Conservation (phyloP, 257 asterid species). For the Solanum pinnatisectum region DNA sequence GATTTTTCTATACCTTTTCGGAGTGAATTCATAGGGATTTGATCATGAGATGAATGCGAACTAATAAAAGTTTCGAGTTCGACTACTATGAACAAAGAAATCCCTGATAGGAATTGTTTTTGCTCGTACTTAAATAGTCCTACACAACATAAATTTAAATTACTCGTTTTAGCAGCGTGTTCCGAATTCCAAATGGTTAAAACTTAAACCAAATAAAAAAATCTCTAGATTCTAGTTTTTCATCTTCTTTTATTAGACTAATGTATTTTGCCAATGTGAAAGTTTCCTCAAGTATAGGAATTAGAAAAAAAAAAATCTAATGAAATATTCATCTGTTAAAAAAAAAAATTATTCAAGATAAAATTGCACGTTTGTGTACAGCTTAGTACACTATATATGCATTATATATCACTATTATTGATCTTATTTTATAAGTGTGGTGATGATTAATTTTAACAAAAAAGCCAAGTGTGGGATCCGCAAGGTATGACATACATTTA, state of each 20-base stretch:
- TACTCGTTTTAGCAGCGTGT: too few relatives aligned
- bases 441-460: not conserved
- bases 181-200: not conserved
- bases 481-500: not conserved
- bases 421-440: not conserved
- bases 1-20: not conserved
- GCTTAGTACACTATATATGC: not conserved
- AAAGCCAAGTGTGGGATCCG: not conserved
- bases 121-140: not conserved
- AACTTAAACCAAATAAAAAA: too few relatives aligned
- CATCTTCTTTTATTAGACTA: not conserved
- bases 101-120: too few relatives aligned
- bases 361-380: not conserved
- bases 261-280: not conserved
- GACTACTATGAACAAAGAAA: not conserved
- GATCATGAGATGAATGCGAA: not conserved
- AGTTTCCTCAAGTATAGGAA: not conserved
- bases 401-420: not conserved
- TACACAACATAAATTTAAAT: too few relatives aligned
- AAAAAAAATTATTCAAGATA: not conserved
- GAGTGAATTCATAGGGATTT: not conserved
- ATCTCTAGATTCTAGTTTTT: not conserved
- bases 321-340: not conserved
- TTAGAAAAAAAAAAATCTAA: not conserved
- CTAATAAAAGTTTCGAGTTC: too few relatives aligned